phyloP scores from a whole-genome alignment of 345 rosid species.

The Leavenworthia alabamica region DNA sequence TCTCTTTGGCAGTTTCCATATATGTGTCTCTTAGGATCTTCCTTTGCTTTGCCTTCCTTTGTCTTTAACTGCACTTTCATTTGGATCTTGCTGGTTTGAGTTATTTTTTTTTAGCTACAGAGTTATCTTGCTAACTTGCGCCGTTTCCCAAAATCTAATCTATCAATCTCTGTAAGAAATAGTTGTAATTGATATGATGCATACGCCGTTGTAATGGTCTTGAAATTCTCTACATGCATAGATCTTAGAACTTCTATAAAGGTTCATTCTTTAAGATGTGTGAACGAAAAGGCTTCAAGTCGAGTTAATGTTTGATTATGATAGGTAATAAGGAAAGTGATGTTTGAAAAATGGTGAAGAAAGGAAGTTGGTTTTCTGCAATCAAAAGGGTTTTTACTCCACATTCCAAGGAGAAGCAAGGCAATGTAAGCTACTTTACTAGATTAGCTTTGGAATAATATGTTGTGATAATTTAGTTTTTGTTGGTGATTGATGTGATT shows the following conservation, averaged over 20 bases:
- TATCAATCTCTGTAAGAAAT: slow-evolving; percentile 5
- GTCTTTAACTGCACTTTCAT: slow-evolving; percentile 7
- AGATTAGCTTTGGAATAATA: background rate
- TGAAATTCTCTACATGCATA: slow-evolving; percentile 11
- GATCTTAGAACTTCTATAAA: slow-evolving; percentile 13
- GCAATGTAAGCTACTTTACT: slow-evolving; percentile 39
- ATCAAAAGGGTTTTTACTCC: slow-evolving; percentile 74
- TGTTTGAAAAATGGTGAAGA: slow-evolving; percentile 88
- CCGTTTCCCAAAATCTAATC: background rate
- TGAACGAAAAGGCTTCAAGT: background rate
- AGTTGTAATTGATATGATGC: background rate
- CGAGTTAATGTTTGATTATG: slow-evolving; percentile 19
- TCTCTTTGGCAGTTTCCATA: slow-evolving; percentile 21
- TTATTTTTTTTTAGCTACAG: slow-evolving; percentile 12
- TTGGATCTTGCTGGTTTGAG: slow-evolving; percentile 12
- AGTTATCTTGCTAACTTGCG: slow-evolving; percentile 14
- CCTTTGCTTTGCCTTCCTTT: slow-evolving; percentile 1
- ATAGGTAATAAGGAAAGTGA: slow-evolving; percentile 46
- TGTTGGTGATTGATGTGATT: slow-evolving; percentile 3
- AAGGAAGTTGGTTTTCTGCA: slow-evolving; percentile 89
- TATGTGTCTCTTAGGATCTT: slow-evolving; percentile 20
- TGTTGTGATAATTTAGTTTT: slow-evolving; percentile 12
- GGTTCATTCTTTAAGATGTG: slow-evolving; percentile 12
- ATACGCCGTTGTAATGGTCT: background rate
- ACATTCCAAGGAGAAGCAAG: slow-evolving; percentile 67